phyloP scores from a whole-genome alignment of 495 filamentous ascomycete species.

The Stereocaulon alpinum region DNA sequence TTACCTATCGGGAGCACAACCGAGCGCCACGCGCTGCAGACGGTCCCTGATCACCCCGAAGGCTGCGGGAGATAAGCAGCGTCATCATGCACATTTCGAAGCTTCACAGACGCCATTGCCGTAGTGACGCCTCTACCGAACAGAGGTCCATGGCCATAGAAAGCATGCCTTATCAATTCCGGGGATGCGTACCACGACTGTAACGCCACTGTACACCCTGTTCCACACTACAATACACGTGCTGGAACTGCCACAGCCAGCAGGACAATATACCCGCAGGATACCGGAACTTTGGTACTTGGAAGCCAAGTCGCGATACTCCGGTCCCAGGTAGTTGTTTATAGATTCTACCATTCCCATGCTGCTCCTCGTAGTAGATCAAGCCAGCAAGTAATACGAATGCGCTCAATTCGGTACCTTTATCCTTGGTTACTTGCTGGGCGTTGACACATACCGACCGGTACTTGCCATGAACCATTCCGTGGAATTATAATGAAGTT shows the following conservation, averaged over 20 bases:
- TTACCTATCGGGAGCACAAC: slow-evolving; percentile 11
- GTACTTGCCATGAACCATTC: slow-evolving; percentile 1
- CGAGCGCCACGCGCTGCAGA: slow-evolving; percentile 23
- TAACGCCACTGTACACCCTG: background rate
- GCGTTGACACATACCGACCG: slow-evolving; percentile 4
- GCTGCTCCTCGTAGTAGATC: background rate
- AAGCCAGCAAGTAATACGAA: background rate
- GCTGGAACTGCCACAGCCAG: background rate
- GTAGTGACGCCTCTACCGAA: background rate
- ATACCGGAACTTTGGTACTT: background rate
- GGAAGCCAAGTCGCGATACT: background rate
- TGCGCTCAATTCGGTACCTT: background rate
- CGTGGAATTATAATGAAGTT: background rate
- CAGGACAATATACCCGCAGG: background rate
- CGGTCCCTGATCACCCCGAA: slow-evolving; percentile 7
- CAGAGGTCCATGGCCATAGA: background rate
- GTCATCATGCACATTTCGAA: slow-evolving; percentile 12
- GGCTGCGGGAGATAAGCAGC: slow-evolving; percentile 21
- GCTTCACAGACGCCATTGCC: background rate
- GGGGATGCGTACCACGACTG: background rate
- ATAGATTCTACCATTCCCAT: background rate
- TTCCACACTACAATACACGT: background rate
- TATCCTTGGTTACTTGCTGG: slow-evolving; percentile 1
- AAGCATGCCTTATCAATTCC: background rate
- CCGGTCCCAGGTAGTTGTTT: background rate